These are phyloP conservation scores for Gillenia trifoliata DNA, from an alignment of 306 rosid genomes.

Conservation along the genomic window DNA sequence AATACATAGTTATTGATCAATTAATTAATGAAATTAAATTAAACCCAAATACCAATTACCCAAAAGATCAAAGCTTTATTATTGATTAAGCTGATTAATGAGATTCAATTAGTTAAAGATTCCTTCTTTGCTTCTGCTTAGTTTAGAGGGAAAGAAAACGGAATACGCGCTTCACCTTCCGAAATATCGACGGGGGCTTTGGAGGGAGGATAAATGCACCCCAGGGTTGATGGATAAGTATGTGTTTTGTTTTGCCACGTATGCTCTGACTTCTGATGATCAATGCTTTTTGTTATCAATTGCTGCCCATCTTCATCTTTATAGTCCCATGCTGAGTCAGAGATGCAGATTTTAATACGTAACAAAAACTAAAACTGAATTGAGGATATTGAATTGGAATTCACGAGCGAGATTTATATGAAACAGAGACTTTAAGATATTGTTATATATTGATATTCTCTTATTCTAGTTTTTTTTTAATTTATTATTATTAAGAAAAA, in stretches of 20 bases:
- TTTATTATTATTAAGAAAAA: too few species aligned
- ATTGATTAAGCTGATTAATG: not conserved
- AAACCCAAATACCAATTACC: not conserved
- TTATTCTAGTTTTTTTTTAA: too few species aligned
- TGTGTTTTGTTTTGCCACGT: not conserved
- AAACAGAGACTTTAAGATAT: too few species aligned
- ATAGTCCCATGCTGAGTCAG: not conserved
- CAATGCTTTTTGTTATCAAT: not conserved
- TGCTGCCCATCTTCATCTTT: too few species aligned
- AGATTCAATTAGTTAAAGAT: not conserved
- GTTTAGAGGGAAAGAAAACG: not conserved
- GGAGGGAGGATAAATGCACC: not conserved
- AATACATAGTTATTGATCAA: not conserved
- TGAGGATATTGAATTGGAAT: too few species aligned
- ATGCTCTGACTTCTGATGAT: not conserved
- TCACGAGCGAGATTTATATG: too few species aligned
- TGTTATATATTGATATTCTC: too few species aligned
- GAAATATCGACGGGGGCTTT: not conserved
- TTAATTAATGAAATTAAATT: not conserved
- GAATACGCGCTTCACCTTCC: not conserved
- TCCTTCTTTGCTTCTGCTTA: not conserved
- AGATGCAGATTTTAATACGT: not conserved
- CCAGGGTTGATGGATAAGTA: conserved; percentile 1
- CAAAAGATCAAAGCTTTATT: not conserved
- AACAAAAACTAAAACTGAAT: not conserved